These are phyloP conservation scores for Ceratorhiza oryzae-sativae DNA, from an alignment of 1,284 basidiomycete species.

Conservation along the genomic window DNA sequence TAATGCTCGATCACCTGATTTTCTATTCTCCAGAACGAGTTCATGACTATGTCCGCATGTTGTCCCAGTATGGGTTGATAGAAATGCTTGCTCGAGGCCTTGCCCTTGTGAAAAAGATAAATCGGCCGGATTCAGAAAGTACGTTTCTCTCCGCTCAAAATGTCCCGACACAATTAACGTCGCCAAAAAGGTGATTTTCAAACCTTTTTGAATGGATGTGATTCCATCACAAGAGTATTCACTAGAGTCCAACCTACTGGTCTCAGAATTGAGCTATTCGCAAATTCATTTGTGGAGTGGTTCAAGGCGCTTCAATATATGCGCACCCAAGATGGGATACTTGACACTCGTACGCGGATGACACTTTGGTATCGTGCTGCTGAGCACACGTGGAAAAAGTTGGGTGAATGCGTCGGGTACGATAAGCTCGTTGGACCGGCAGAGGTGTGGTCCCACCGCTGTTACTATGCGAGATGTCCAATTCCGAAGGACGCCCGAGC, in stretches of 20 bases:
- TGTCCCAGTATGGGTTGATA: background rate
- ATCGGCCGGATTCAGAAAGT: background rate
- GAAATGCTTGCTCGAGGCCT: background rate
- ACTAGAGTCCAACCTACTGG: background rate
- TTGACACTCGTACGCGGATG: background rate
- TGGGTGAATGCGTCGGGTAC: background rate
- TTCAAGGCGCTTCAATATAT: slow-evolving; percentile 1
- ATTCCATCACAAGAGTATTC: background rate
- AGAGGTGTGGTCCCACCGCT: background rate
- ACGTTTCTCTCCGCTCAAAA: too few relatives aligned
- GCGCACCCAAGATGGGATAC: background rate
- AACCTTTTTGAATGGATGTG: background rate
- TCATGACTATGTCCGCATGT: background rate
- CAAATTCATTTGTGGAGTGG: background rate
- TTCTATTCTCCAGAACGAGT: background rate
- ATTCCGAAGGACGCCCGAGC: background rate
- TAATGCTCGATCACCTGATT: background rate
- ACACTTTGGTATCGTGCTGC: background rate
- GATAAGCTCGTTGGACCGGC: background rate
- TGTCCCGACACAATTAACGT: slow-evolving; percentile 2
- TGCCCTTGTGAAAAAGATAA: background rate
- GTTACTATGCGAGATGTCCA: background rate
- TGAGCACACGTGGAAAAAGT: background rate
- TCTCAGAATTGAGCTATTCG: background rate
- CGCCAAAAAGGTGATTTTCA: background rate